Percentiles rank a stretch among this genome's conserved stretches.
These are phyloP conservation scores for Aspergillus egyptiacus DNA, from an alignment of 495 filamentous ascomycete genomes.

Conservation along the genomic window DNA sequence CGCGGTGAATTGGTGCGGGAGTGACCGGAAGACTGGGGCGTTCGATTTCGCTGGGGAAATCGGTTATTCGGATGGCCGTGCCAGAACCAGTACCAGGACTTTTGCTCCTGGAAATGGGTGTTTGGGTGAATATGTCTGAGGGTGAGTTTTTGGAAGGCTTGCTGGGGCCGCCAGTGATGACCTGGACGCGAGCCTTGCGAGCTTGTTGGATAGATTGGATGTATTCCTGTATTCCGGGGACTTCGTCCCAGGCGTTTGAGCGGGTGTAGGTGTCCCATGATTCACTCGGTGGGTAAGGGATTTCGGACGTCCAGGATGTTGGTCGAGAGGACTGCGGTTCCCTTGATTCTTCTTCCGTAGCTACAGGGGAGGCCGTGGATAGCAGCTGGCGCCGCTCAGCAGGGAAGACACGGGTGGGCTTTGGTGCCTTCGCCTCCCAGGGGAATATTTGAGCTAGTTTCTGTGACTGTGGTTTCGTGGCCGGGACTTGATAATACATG, in stretches of 20 bases:
- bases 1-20: conserved; percentile 65
- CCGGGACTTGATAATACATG: conserved; percentile 78
- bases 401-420: conserved; percentile 67
- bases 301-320: conserved; percentile 43
- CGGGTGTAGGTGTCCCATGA: conserved; percentile 60
- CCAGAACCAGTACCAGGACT: conserved; percentile 9
- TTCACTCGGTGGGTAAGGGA: conserved; percentile 38
- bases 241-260: conserved; percentile 83
- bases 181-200: conserved; percentile 55
- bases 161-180: conserved; percentile 29
- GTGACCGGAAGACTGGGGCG: conserved; percentile 88
- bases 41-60: conserved; percentile 80
- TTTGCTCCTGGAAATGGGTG: conserved; percentile 12
- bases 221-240: conserved; percentile 75
- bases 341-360: conserved; percentile 26
- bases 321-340: conserved; percentile 8
- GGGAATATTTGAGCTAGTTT: conserved; percentile 70
- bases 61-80: conserved; percentile 64
- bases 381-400: conserved; percentile 36
- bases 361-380: conserved; percentile 18
- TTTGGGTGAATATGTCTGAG: conserved; percentile 1
- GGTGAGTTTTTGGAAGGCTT: conserved; percentile 4
- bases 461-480: conserved; percentile 49
- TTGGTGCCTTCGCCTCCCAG: conserved; percentile 65
- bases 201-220: conserved; percentile 63